A percentile compares a stretch with the other conserved stretches of the same genome.
Evolutionary conservation across 1,284 basidiomycete species (phyloP).

Genomic region (Apiotrichum gamsii): DNA sequence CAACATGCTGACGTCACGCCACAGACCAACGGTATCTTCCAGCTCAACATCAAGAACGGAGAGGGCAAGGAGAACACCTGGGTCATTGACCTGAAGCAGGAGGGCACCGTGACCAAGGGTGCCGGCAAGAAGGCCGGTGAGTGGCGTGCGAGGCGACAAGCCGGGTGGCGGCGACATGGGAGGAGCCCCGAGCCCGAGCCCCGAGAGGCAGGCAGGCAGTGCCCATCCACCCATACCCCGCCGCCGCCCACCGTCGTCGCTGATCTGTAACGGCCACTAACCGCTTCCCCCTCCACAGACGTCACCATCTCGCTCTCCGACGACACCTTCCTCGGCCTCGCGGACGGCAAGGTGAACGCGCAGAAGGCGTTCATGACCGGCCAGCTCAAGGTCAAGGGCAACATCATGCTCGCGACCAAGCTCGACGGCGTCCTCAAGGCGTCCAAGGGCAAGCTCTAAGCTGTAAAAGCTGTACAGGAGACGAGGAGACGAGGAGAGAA

Average conservation of each 20-base stretch:
- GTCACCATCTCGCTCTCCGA: constrained; percentile 43
- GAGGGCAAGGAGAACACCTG: constrained; percentile 70
- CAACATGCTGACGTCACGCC: not conserved
- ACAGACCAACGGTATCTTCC: constrained; percentile 87
- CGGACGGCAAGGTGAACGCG: constrained; percentile 56
- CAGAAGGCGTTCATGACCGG: constrained; percentile 95
- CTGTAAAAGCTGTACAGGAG: not conserved
- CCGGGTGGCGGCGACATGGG: too few species aligned
- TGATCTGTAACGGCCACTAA: too few species aligned
- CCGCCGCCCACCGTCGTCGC: not conserved
- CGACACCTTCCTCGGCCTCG: constrained; percentile 42
- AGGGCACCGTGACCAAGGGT: constrained; percentile 73
- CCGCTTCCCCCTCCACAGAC: constrained; percentile 42
- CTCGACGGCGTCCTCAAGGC: constrained; percentile 70
- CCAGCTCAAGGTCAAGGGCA: constrained; percentile 55
- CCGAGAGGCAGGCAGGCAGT: not conserved
- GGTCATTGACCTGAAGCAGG: constrained; percentile 91
- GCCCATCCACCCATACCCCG: not conserved
- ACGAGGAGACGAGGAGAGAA: too few species aligned
- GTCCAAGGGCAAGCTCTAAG: constrained; percentile 40
- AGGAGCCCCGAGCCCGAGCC: not conserved
- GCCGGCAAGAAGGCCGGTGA: constrained; percentile 54
- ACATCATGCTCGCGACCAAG: constrained; percentile 57
- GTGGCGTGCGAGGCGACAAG: constrained; percentile 12
- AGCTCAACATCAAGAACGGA: constrained; percentile 74